Base-by-base conservation (phyloP, 2,329 filamentous ascomycete genomes). In the Paraphaeosphaeria minitans region DNA sequence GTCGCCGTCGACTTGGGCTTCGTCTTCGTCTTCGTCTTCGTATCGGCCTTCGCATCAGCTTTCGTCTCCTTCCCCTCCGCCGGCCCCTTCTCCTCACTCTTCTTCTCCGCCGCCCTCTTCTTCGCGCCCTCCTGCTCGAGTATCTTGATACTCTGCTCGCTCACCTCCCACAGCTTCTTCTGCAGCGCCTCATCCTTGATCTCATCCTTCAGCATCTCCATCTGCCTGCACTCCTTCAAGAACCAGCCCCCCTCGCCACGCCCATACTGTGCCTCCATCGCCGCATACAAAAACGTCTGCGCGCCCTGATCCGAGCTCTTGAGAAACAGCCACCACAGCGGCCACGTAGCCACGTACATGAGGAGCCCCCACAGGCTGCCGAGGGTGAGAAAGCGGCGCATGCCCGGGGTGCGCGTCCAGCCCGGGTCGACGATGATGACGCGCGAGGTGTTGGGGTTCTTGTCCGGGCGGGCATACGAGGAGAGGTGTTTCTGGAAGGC, bases 401-500 rank as follows among this genome's bases (percentile, higher is more conserved):
- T 96, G 1, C 95, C 93, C 0, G 93, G 92, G 9, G 94, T 98
- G 53, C 95, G 87, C 24, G 88, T 85, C 64, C 89, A 86, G 21
- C 95, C 94, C 0, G 95, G 95, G 69, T 99, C 94, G 2, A 93
- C 91, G 58, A 97, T 85, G 51, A 97, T 82, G 47, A 97, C 92
- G 35, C 91, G 87, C 3, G 93, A 85, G 66, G 92, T 97, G 81
- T 89, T 89, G 0, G 92, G 92, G 49, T 91, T 81, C 61, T 89
- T 85, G 74, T 99, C 95, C 0, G 93, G 92, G 24, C 95, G 85
- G 70, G 91, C 86, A 77, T 96, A 96, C 2, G 89, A 81, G 65
- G 93, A 88, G 48, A 99, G 83, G 74, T 97, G 94, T 75, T 96
- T 95, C 78, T 98, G 94, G 75, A 94, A 97, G 9, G 94, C 90